Evolutionary conservation across 2,329 filamentous ascomycete genomes (phyloP).

Genomic region (Chrysoporthe puriensis): DNA sequence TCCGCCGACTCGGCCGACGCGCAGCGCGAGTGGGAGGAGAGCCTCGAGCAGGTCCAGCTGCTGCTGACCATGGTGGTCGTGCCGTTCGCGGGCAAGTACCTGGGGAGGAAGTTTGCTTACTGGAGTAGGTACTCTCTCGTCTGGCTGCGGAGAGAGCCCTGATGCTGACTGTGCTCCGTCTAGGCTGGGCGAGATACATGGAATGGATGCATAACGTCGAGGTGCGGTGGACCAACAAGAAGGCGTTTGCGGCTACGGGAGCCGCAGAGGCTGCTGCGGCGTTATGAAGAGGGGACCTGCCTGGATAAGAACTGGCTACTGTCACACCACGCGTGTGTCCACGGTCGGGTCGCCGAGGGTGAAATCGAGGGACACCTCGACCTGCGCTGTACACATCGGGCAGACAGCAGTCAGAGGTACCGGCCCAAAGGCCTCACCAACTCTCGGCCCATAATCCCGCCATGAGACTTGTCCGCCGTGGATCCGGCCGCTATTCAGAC

Average conservation of each 20-base stretch:
- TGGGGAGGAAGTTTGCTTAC: slow-evolving; percentile 92
- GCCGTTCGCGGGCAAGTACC: slow-evolving; percentile 91
- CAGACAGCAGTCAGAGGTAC: background rate
- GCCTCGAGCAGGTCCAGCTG: slow-evolving; percentile 89
- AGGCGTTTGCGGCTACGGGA: slow-evolving; percentile 65
- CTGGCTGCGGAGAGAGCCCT: background rate
- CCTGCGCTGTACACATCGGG: background rate
- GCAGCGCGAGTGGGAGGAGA: slow-evolving; percentile 93
- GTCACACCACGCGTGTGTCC: background rate
- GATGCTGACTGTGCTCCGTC: slow-evolving; percentile 27
- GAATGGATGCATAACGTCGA: slow-evolving; percentile 88
- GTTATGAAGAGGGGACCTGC: slow-evolving; percentile 43
- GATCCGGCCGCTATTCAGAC: background rate
- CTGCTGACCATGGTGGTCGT: slow-evolving; percentile 93
- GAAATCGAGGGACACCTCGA: background rate
- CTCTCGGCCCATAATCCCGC: background rate
- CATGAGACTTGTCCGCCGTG: background rate
- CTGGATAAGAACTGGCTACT: background rate
- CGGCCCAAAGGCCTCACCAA: background rate
- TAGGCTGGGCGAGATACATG: slow-evolving; percentile 94
- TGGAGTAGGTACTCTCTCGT: slow-evolving; percentile 70
- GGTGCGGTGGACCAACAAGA: slow-evolving; percentile 66
- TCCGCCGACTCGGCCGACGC: slow-evolving; percentile 70
- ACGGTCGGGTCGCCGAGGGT: background rate
- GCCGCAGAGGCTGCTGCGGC: slow-evolving; percentile 63